phyloP scores from a whole-genome alignment of 176 grass and related monocot genomes.

The Ananas comosus region DNA sequence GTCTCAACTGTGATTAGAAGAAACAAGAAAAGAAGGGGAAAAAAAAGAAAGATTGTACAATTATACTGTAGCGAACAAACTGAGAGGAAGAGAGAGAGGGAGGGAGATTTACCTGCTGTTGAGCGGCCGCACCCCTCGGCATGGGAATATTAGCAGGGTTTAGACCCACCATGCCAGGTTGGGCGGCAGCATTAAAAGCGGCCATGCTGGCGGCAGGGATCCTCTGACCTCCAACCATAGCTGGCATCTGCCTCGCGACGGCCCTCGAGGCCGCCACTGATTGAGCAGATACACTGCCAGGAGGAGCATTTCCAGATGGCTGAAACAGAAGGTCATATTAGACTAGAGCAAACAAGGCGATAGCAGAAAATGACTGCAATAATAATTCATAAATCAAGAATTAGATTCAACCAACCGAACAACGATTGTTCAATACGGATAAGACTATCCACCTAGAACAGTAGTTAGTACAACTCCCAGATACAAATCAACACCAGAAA shows the following conservation, averaged over 20 bases:
- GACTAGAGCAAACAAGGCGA: neutral
- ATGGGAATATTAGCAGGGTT: slow-evolving; percentile 78
- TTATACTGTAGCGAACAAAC: neutral
- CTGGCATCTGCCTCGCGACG: slow-evolving; percentile 62
- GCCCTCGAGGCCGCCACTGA: slow-evolving; percentile 38
- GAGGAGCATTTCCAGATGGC: slow-evolving; percentile 62
- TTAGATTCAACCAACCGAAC: neutral
- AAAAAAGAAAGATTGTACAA: slow-evolving; percentile 13
- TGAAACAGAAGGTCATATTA: slow-evolving; percentile 23
- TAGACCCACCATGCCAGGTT: slow-evolving; percentile 55
- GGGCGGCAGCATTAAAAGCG: slow-evolving; percentile 54
- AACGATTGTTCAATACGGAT: too few species aligned
- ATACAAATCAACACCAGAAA: neutral
- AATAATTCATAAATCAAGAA: neutral
- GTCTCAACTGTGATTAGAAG: slow-evolving; percentile 42
- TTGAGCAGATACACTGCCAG: slow-evolving; percentile 39
- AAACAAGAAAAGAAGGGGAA: neutral
- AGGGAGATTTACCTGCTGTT: slow-evolving; percentile 56
- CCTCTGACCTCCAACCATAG: slow-evolving; percentile 69
- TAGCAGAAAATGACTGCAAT: neutral
- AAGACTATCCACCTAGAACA: neutral
- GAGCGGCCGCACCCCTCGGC: slow-evolving; percentile 57
- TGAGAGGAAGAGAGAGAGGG: neutral
- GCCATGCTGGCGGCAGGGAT: slow-evolving; percentile 48
- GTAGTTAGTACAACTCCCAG: neutral